Conservation (phyloP, 805 yeast species). For the Candida boleticola region DNA sequence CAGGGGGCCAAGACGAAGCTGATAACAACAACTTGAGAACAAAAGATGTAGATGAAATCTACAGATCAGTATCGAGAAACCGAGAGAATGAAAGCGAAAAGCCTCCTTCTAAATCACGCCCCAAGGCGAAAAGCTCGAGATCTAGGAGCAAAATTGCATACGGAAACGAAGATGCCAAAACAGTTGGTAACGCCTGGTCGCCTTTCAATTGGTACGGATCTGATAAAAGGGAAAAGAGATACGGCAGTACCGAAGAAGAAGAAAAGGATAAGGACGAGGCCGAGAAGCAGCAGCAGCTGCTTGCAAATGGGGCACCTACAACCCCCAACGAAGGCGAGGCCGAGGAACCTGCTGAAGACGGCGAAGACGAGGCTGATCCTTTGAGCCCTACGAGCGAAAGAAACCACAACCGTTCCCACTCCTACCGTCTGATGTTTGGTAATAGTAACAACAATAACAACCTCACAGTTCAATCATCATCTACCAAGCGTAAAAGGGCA, state of each 20-base stretch:
- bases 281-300: not conserved
- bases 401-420: not conserved
- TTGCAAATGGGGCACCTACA: not conserved
- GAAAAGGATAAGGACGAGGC: conserved; percentile 12
- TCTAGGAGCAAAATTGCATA: conserved; percentile 5
- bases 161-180: conserved; percentile 8
- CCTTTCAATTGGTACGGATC: conserved; percentile 23
- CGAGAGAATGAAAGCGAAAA: not conserved
- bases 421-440: not conserved
- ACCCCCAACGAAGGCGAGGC: not conserved
- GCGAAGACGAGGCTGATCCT: conserved; percentile 1
- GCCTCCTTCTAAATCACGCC: not conserved
- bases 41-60: conserved; percentile 14
- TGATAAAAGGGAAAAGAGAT: conserved; percentile 34
- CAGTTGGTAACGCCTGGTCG: conserved; percentile 30
- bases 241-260: conserved; percentile 29
- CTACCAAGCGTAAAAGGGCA: not conserved
- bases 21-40: conserved; percentile 1
- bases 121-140: not conserved
- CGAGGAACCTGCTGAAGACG: not conserved
- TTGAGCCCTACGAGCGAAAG: not conserved
- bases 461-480: not conserved
- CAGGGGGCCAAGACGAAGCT: no score
- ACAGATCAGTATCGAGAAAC: conserved; percentile 9
- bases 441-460: not conserved